Evolutionary conservation across 352 stramenopile genomes (phyloP), one percentile per base, ranked within the genome.

Genomic region (Plasmopara muralis): DNA sequence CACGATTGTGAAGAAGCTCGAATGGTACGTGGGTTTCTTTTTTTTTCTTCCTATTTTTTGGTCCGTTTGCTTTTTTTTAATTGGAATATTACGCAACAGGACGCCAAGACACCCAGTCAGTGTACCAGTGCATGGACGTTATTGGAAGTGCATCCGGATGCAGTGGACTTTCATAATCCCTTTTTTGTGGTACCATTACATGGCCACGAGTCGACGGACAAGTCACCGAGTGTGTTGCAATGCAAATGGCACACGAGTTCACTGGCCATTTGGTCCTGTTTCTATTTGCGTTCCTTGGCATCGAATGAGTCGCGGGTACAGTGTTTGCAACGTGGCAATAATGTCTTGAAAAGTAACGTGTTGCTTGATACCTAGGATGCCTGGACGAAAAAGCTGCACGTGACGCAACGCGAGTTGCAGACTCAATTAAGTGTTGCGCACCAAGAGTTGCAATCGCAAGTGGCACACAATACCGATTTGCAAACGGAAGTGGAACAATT

Each of bases 1-100:
- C 97, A 96, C 58, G 95, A 99, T 74, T 98, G 83, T 51, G 95
- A 97, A 59, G 82, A 90, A 55, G 76, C 92, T 57, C 80, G 85
- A 45, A 74, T 87, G 60, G 77, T 40, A 34, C 14, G 43, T 49
- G 31, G 10, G 31, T 1, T 12, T 35, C 10, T 8, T 12, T 35
- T 12, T 35, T 35, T 8, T 35, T 35, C 6, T 35, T 35, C 7
- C 5, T 28, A 9, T 10, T 7, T 7, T 29, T 53, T 48, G 40
- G 9, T n/a, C 16, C 41, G 38, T 0, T 45, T 57, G n/a, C 12
- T 48, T 47, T 5, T 16, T 28, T 41, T 5, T 9, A 14, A 20
- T 20, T 44, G 9, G 38, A n/a, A 15, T 43, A n/a, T 39, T 34
- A 57, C 20, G 1, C 20, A 33, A 28, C 56, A 92, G 82, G 64